Conservation (phyloP, 2,329 filamentous ascomycete species). For the Sporothrix protearum region DNA sequence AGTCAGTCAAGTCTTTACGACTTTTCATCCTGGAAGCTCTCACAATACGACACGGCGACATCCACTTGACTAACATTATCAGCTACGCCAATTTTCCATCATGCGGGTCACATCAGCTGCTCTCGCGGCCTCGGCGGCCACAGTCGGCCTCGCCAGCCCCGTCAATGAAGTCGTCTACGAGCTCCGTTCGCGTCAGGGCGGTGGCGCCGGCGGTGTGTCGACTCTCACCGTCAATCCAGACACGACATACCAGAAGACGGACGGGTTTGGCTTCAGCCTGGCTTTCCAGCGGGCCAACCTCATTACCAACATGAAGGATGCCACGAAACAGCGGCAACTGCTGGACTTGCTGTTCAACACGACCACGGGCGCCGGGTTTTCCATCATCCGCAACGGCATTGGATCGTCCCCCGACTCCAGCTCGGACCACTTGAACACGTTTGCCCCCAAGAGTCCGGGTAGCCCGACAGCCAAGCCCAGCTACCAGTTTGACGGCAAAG, state of each 20-base stretch:
- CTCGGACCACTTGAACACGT: slow-evolving; percentile 39
- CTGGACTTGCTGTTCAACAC: slow-evolving; percentile 46
- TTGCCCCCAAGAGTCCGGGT: slow-evolving; percentile 45
- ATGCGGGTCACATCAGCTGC: slow-evolving; percentile 13
- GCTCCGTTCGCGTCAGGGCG: slow-evolving; percentile 26
- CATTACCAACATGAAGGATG: slow-evolving; percentile 40
- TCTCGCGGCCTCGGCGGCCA: background rate
- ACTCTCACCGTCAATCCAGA: slow-evolving; percentile 40
- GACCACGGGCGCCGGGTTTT: slow-evolving; percentile 43
- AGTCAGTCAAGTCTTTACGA: background rate
- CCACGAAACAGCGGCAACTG: slow-evolving; percentile 40
- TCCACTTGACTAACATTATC: no score
- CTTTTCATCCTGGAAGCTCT: background rate
- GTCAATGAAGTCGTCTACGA: slow-evolving; percentile 20
- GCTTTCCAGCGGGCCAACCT: slow-evolving; percentile 46
- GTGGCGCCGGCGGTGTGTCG: slow-evolving; percentile 13
- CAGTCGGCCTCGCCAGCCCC: background rate
- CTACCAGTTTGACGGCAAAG: slow-evolving; percentile 47
- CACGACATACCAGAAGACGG: slow-evolving; percentile 45
- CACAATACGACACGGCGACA: background rate
- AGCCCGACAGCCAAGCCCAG: slow-evolving; percentile 39
- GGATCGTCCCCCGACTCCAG: slow-evolving; percentile 42
- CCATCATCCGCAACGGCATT: slow-evolving; percentile 46
- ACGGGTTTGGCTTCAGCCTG: slow-evolving; percentile 45
- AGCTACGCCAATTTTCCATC: background rate